Base-by-base conservation (phyloP, 352 stramenopile genomes). In the Elongisporangium anandrum region DNA sequence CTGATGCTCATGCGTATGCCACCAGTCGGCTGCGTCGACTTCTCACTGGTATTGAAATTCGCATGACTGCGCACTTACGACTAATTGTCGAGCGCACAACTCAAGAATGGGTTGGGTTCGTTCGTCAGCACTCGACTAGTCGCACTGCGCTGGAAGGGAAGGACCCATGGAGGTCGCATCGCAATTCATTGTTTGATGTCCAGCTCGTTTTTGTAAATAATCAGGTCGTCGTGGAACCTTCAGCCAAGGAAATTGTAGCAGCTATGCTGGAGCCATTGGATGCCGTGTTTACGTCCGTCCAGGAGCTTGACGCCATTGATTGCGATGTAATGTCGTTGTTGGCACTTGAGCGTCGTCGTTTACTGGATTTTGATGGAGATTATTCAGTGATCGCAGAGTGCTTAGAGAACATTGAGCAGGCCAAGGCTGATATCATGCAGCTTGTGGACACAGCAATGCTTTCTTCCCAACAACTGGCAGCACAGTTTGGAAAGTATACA, bases 281-380 rank as follows among this genome's bases (percentile, higher is more conserved):
- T 53, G 75, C 82, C 8, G 82, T 97, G 24, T 73, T 90, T 9
- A 54, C 71, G 2, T 79, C 81, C 16, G 72, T 97, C 0, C 76
- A 93, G 49, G 82, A 92, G 53, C 77, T 97, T 8, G 83, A 92
- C 53, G 70, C 78, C 16, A 79, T 98, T 22, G 92, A 98, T 65
- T 81, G 75, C 56, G 93, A 98, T 50, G 81, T 98, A 22, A 89
- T 98, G 80, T 95, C 83, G 7, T 68, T 98, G 16, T 69, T 98
- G 10, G 72, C 79, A 6, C 77, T 98, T 2, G 79, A 88, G 3
- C 70, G 72, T 15, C 60, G 64, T 0, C 80, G 75, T 4, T 51
- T 95, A 4, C 67, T 95, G 0, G 72, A 89, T 56, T 63, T 94
- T 12, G 67, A 78, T 3, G 62, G 72, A 1, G 70, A 82, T 23